Evolutionary conservation across 306 rosid genomes (phyloP).

Genomic region (Begonia loranthoides): DNA sequence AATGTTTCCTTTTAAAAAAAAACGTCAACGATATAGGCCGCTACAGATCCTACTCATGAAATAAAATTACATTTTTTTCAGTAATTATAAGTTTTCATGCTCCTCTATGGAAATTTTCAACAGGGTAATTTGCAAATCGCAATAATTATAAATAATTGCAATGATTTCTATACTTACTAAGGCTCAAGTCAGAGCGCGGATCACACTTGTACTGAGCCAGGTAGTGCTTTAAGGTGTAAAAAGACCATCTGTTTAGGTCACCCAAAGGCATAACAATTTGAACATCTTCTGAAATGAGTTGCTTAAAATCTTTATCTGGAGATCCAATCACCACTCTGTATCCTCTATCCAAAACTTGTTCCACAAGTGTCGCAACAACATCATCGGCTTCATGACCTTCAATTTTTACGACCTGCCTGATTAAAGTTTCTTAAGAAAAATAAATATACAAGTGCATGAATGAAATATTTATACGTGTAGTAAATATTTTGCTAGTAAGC

Average conservation of each 20-base stretch:
- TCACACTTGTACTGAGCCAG: constrained; percentile 68
- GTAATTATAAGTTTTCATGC: too few species aligned
- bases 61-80: too few species aligned
- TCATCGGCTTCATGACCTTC: constrained; percentile 92
- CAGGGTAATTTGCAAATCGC: too few species aligned
- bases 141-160: not conserved
- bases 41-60: too few species aligned
- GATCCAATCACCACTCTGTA: constrained; percentile 67
- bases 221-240: constrained; percentile 74
- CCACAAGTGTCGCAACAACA: constrained; percentile 78
- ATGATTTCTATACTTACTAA: constrained; percentile 43
- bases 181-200: constrained; percentile 76
- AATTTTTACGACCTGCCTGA: constrained; percentile 42
- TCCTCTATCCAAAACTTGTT: constrained; percentile 51
- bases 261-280: constrained; percentile 82
- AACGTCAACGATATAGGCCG: too few species aligned
- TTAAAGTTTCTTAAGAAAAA: constrained; percentile 14
- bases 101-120: too few species aligned
- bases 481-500: too few species aligned
- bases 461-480: too few species aligned
- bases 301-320: constrained; percentile 97
- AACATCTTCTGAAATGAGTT: constrained; percentile 82
- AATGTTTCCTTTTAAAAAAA: too few species aligned
- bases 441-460: not conserved
- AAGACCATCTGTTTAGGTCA: constrained; percentile 79